Base-by-base conservation (phyloP, 768 basidiomycete genomes). In the Stropharia rugosoannulata region DNA sequence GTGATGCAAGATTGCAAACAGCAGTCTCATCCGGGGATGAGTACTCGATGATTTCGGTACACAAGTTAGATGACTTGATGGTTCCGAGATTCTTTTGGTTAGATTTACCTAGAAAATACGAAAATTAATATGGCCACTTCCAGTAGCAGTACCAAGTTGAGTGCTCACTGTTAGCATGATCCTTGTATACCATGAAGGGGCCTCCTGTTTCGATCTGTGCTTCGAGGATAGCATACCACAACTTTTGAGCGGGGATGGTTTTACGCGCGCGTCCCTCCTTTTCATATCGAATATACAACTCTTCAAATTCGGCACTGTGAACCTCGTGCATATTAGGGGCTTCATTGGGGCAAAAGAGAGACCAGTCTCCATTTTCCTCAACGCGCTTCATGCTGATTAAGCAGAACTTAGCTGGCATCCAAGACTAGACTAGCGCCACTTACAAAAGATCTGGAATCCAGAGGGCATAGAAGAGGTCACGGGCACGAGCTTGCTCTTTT, bases 141-240 rank as follows among this genome's bases (percentile, higher is more conserved):
- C 27, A 37, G 32, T n/a, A 36, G 4, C 13, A 18, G 44, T 7
- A 18, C 11, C 13, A 8, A 43, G 40, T 29, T 25, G 22, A 35
- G 35, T 22, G 75, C 89, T 52, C 64, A 95, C 93, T 74, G 70
- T 99, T 99, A 56, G 90, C 88, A 39, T 93, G 83, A 67, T 98
- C 96, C 77, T 99, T 99, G 82, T 98, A 99, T 25, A 93, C 79
- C 93, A 98, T 98, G 79, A 98, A 99, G 0, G 97, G 97, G n/a
- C 89, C 89, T 48, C 97, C 97, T 1, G 97, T 99, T 76, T 99
- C 96, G 62, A 96, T 94, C 73, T 99, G 97, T 11, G 95, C 86
- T 66, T 98, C 97, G 39, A 98, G 77, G 62, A 98, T 86, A 35
- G 95, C 94, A 69, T 96, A 98, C 96, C 97, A 99, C 37, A 99